Evolutionary conservation across 2,329 filamentous ascomycete genomes (phyloP).

Genomic region (Didymella pinodella): DNA sequence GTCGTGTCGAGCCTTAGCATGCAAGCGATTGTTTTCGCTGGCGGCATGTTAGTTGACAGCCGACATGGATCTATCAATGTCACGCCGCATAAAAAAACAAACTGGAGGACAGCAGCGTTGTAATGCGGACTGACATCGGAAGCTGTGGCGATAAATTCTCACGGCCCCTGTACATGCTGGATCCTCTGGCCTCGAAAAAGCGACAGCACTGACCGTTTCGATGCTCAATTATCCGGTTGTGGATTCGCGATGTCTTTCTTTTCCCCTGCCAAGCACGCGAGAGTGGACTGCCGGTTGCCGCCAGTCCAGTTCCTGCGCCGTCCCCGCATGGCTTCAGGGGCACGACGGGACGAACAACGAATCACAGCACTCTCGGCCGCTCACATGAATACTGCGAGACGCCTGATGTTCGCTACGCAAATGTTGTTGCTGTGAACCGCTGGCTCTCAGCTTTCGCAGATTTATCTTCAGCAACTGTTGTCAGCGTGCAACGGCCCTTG

Average conservation of each 20-base stretch:
- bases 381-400: constrained; percentile 20
- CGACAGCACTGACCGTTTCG: constrained; percentile 16
- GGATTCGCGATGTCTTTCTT: constrained; percentile 19
- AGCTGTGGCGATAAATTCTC: constrained; percentile 15
- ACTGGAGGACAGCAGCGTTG: constrained; percentile 10
- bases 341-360: constrained; percentile 29
- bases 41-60: constrained; percentile 7
- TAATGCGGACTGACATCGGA: constrained; percentile 9
- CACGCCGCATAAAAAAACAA: constrained; percentile 7
- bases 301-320: constrained; percentile 39
- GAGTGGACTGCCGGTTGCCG: constrained; percentile 27
- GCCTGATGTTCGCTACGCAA: constrained; percentile 24
- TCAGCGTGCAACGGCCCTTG: not conserved
- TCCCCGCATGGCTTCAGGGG: constrained; percentile 37
- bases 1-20: constrained; percentile 18
- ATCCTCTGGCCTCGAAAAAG: constrained; percentile 16
- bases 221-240: constrained; percentile 15
- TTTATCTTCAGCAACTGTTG: not conserved
- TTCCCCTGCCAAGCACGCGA: constrained; percentile 45
- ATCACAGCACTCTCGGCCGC: constrained; percentile 31
- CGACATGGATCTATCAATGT: constrained; percentile 6
- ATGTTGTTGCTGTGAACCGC: constrained; percentile 4
- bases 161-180: constrained; percentile 7
- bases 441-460: not conserved
- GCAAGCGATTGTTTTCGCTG: constrained; percentile 4